Conservation (phyloP, 495 filamentous ascomycete species). For the Cudoniella acicularis region DNA sequence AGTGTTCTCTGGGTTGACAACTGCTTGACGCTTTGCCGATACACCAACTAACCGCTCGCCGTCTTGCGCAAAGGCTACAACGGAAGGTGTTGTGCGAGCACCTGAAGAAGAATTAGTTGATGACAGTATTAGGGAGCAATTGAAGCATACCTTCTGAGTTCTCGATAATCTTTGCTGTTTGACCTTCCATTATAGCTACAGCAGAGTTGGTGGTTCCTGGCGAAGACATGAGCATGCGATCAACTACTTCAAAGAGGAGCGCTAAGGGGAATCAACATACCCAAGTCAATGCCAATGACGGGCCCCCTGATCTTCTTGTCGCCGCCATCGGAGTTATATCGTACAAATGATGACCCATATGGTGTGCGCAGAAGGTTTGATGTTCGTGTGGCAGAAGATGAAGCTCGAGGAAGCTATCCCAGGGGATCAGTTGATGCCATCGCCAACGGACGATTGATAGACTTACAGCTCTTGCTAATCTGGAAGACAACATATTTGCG, state of each 20-base stretch:
- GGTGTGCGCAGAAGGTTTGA: constrained; percentile 50
- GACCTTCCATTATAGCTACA: constrained; percentile 97
- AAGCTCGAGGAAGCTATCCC: constrained; percentile 63
- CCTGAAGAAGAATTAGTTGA: constrained; percentile 44
- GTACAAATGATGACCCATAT: constrained; percentile 45
- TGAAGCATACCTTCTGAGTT: constrained; percentile 79
- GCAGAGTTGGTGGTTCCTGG: constrained; percentile 96
- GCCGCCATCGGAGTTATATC: constrained; percentile 79
- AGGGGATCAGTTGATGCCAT: constrained; percentile 21
- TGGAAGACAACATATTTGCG: constrained; percentile 52
- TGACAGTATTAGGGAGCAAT: too few species aligned
- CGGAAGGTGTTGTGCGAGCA: constrained; percentile 93
- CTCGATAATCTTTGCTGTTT: constrained; percentile 92
- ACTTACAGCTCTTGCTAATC: constrained; percentile 44
- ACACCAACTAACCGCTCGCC: constrained; percentile 98
- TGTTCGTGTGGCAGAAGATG: constrained; percentile 55
- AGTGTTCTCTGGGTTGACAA: constrained; percentile 99
- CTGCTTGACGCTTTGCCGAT: constrained; percentile 96
- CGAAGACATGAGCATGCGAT: constrained; percentile 15
- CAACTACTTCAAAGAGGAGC: constrained; percentile 3
- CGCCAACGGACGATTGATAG: constrained; percentile 13
- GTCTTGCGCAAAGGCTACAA: constrained; percentile 95
- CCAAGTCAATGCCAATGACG: constrained; percentile 98
- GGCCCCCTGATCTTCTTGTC: constrained; percentile 89
- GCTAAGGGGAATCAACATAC: constrained; percentile 49